A percentile compares a stretch with the other conserved stretches of the same genome.
Evolutionary conservation across 176 grass and related monocot species (phyloP).

Genomic region (Otatea glauca): DNA sequence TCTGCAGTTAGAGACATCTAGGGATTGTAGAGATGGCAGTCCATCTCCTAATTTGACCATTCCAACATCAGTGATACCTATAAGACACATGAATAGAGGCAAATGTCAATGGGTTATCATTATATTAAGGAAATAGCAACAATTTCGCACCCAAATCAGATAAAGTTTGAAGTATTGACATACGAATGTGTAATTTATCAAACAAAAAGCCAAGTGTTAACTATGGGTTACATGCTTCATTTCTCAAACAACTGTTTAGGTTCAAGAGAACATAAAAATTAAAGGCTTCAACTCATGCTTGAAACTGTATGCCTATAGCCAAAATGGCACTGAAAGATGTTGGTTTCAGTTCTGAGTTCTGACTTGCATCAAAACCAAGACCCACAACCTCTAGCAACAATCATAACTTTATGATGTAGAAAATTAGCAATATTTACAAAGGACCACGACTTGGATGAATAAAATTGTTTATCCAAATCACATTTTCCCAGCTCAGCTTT

Average conservation of each 20-base stretch:
- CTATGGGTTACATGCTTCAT: background rate
- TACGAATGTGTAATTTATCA: background rate
- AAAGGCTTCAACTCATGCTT: background rate
- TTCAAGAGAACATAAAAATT: background rate
- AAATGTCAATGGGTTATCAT: background rate
- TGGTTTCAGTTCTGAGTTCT: background rate
- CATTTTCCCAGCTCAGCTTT: background rate
- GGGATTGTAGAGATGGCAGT: constrained; percentile 58
- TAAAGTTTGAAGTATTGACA: background rate
- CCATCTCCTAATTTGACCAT: constrained; percentile 60
- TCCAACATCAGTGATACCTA: constrained; percentile 76
- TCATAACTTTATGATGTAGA: background rate
- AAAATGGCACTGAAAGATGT: background rate
- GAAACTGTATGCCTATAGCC: background rate
- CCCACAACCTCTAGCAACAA: background rate
- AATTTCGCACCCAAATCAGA: background rate
- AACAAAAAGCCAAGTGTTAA: background rate
- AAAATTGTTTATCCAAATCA: constrained; percentile 9
- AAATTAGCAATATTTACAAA: constrained; percentile 23
- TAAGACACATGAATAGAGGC: constrained; percentile 21
- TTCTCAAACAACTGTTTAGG: background rate
- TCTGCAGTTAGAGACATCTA: constrained; percentile 86
- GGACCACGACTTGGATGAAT: background rate
- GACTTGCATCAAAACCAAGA: constrained; percentile 14
- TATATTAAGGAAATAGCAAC: constrained; percentile 23